phyloP scores from a whole-genome alignment of 2,329 filamentous ascomycete genomes.

The Sphaerulina populicola region DNA sequence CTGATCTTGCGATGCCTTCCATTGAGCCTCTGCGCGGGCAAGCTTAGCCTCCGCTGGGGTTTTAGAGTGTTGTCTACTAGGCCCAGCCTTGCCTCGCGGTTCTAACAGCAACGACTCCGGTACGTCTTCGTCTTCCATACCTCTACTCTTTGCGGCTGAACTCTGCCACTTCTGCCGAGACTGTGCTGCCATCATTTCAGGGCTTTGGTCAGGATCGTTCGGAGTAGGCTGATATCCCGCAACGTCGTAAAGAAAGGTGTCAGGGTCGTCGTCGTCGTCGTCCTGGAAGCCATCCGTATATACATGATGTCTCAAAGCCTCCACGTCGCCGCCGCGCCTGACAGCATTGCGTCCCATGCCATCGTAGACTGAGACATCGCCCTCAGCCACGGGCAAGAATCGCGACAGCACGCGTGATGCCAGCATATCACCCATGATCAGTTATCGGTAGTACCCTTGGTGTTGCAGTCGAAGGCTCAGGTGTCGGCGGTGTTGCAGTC shows the following conservation, averaged over 20 bases:
- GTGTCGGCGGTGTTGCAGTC: background rate
- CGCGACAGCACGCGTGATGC: conserved; percentile 48
- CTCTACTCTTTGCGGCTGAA: conserved; percentile 21
- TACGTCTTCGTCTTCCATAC: conserved; percentile 54
- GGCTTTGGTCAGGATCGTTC: conserved; percentile 41
- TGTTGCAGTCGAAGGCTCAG: background rate
- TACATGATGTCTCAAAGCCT: conserved; percentile 39
- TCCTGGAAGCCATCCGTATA: conserved; percentile 45
- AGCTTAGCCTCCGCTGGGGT: conserved; percentile 11
- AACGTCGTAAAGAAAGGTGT: conserved; percentile 48
- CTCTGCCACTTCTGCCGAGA: conserved; percentile 38
- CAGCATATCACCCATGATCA: conserved; percentile 36
- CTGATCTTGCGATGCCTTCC: conserved; percentile 43
- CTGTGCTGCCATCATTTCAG: conserved; percentile 28
- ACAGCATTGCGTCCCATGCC: conserved; percentile 40
- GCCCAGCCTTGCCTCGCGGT: conserved; percentile 32
- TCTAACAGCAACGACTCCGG: conserved; percentile 56
- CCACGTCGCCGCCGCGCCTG: conserved; percentile 28
- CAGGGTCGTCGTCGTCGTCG: conserved; percentile 44
- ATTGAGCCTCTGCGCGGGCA: conserved; percentile 38
- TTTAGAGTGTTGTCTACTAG: conserved; percentile 11
- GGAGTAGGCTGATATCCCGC: conserved; percentile 22
- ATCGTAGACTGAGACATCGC: conserved; percentile 34
- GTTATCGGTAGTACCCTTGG: background rate
- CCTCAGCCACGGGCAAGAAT: conserved; percentile 37